Evolutionary conservation across 306 rosid genomes (phyloP).

Genomic region (Rosa multiflora): DNA sequence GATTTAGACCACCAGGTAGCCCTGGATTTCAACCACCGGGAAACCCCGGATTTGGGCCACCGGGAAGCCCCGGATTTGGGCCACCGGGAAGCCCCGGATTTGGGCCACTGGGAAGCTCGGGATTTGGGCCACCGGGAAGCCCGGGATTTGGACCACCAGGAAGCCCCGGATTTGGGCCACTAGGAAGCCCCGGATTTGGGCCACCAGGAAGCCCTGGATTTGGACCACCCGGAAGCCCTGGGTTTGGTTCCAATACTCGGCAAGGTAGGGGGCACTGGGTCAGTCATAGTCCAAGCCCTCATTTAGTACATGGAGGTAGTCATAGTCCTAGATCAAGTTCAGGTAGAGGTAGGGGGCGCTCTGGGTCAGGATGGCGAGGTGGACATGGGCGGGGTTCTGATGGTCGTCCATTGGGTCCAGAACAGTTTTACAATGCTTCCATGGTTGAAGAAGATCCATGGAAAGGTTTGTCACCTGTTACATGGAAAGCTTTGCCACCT

Average conservation of each 20-base stretch:
- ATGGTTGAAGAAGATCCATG: slow-evolving; percentile 96
- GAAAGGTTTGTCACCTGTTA: slow-evolving; percentile 34
- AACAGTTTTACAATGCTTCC: slow-evolving; percentile 50
- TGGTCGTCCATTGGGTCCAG: slow-evolving; percentile 34
- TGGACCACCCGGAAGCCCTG: slow-evolving; percentile 37
- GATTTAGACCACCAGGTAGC: slow-evolving; percentile 33
- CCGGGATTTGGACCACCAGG: neutral
- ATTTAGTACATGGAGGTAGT: slow-evolving; percentile 41
- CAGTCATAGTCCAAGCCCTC: slow-evolving; percentile 45
- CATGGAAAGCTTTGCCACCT: slow-evolving; percentile 37
- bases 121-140: neutral
- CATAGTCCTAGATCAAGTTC: slow-evolving; percentile 36
- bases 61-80: too few species aligned
- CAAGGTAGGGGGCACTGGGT: slow-evolving; percentile 38
- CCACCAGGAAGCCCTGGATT: slow-evolving; percentile 21
- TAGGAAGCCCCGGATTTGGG: slow-evolving; percentile 24
- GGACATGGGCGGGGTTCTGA: slow-evolving; percentile 50
- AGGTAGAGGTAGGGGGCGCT: slow-evolving; percentile 54
- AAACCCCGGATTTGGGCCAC: slow-evolving; percentile 7
- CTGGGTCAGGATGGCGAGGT: slow-evolving; percentile 47
- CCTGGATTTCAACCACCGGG: slow-evolving; percentile 43
- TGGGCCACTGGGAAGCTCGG: neutral
- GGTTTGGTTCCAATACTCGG: slow-evolving; percentile 22
- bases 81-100: too few species aligned
- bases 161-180: slow-evolving; percentile 6